Evolutionary conservation across 2,329 filamentous ascomycete species (phyloP).

Genomic region (Trematosphaeria pertusa): DNA sequence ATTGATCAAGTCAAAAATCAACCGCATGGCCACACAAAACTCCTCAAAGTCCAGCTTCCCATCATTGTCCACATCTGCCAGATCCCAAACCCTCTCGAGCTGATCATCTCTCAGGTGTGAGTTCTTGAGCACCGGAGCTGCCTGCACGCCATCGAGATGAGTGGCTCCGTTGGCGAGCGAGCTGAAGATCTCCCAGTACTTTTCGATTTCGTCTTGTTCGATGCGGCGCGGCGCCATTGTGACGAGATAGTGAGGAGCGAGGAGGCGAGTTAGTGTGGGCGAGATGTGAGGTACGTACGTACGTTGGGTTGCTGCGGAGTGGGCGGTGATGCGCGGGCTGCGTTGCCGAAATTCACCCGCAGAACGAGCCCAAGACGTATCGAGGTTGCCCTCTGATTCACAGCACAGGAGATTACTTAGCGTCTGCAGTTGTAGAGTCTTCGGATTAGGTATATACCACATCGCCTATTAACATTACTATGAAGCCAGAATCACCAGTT

Average conservation of each 20-base stretch:
- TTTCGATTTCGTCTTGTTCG: conserved; percentile 76
- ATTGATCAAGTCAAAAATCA: conserved; percentile 97
- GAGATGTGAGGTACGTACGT: not conserved
- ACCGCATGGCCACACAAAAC: conserved; percentile 97
- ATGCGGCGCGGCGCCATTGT: conserved; percentile 61
- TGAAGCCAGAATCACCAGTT: no score
- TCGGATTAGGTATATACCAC: no score
- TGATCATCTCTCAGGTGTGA: conserved; percentile 77
- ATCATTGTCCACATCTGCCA: conserved; percentile 96
- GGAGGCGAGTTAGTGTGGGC: not conserved
- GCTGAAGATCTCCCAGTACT: conserved; percentile 82
- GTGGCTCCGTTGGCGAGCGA: conserved; percentile 69
- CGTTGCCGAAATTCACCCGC: no score
- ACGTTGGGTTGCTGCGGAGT: conserved; percentile 1
- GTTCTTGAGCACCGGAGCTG: conserved; percentile 76
- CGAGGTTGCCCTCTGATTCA: no score
- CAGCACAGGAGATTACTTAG: no score
- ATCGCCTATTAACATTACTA: no score
- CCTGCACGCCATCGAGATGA: conserved; percentile 72
- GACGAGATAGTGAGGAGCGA: not conserved
- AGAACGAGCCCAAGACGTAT: no score
- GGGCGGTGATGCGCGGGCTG: no score
- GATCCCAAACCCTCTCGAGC: conserved; percentile 96
- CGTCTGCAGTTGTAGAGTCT: no score
- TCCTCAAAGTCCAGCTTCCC: conserved; percentile 98